A percentile compares a stretch with the other conserved stretches of the same genome.
These are phyloP conservation scores for Candida verbasci DNA, from an alignment of 805 yeast genomes.

Conservation along the genomic window DNA sequence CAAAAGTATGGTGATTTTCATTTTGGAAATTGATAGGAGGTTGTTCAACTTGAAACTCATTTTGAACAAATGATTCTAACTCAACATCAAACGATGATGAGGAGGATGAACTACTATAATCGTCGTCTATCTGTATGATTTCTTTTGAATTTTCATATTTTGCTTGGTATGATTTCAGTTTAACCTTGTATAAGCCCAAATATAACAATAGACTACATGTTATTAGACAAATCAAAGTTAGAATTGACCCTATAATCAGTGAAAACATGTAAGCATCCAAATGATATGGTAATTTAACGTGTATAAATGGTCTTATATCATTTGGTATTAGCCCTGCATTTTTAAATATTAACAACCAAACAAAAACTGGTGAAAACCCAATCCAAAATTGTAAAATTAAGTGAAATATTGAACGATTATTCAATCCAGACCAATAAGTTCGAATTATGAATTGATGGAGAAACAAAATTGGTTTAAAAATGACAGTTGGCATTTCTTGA, in stretches of 20 bases:
- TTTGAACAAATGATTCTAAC: not conserved
- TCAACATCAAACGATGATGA: slow-evolving; percentile 5
- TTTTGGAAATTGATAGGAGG: slow-evolving; percentile 4
- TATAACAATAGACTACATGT: slow-evolving; percentile 4
- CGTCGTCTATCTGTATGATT: too few species aligned
- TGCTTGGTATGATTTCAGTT: not conserved
- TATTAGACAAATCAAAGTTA: slow-evolving; percentile 2
- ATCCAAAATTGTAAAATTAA: slow-evolving; percentile 41
- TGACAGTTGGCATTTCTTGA: too few species aligned
- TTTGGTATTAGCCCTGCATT: slow-evolving; percentile 58
- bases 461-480: slow-evolving; percentile 10
- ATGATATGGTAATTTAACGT: slow-evolving; percentile 43
- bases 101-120: not conserved
- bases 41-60: not conserved
- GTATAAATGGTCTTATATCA: slow-evolving; percentile 50
- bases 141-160: not conserved
- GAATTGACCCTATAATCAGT: slow-evolving; percentile 3
- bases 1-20: not conserved
- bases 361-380: slow-evolving; percentile 49
- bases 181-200: slow-evolving; percentile 1
- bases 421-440: slow-evolving; percentile 25
- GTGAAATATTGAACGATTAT: slow-evolving; percentile 33
- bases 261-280: slow-evolving; percentile 37
- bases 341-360: slow-evolving; percentile 56
- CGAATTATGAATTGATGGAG: slow-evolving; percentile 9